Evolutionary conservation across 2,329 filamentous ascomycete genomes (phyloP).

Genomic region (Penicillium aurantiogriseum): DNA sequence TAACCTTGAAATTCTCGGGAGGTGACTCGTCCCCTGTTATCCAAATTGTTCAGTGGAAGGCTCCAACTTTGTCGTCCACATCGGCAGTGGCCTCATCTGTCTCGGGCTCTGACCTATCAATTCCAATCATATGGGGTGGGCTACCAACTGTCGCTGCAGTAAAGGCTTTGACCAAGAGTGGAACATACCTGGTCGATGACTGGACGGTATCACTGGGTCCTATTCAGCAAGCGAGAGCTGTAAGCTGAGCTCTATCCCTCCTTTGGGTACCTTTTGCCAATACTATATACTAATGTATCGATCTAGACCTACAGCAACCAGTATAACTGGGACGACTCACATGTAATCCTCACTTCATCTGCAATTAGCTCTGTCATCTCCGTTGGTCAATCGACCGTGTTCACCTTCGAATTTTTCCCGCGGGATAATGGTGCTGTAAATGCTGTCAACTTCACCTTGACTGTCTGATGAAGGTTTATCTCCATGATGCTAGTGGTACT

Average conservation of each 20-base stretch:
- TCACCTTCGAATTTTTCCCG: constrained; percentile 58
- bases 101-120: constrained; percentile 43
- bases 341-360: constrained; percentile 49
- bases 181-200: constrained; percentile 54
- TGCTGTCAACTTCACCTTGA: constrained; percentile 50
- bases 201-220: constrained; percentile 56
- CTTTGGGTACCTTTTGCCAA: neutral
- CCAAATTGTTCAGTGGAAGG: constrained; percentile 55
- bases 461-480: constrained; percentile 28
- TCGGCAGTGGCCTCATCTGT: constrained; percentile 33
- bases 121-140: constrained; percentile 56
- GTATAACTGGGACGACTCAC: constrained; percentile 51
- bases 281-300: neutral
- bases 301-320: constrained; percentile 50
- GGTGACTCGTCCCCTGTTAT: constrained; percentile 48
- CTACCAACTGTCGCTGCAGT: constrained; percentile 52
- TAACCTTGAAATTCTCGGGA: constrained; percentile 55
- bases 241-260: constrained; percentile 13
- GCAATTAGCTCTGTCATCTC: constrained; percentile 50
- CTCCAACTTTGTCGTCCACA: constrained; percentile 38
- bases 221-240: constrained; percentile 50
- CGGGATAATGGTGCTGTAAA: constrained; percentile 48
- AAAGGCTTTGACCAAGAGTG: constrained; percentile 51
- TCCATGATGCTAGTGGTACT: neutral
- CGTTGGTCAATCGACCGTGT: constrained; percentile 46